Conservation (phyloP, 305 asterid genomes). For the Solanum hybrid region DNA sequence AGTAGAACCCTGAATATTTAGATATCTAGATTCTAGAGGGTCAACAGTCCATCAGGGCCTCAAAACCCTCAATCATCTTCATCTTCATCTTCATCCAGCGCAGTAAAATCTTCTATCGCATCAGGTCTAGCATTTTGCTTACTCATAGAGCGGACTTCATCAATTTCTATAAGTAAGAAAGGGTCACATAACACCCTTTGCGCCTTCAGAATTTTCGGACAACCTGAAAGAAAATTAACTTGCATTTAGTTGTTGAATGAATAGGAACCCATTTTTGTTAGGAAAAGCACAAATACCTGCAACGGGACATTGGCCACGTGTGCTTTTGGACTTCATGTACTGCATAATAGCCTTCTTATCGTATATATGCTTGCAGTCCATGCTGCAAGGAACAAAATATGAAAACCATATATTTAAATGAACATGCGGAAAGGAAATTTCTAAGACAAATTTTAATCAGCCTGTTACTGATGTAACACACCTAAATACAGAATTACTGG, state of each 20-base stretch:
- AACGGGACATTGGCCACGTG: constrained; percentile 48
- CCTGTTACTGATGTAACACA: not conserved
- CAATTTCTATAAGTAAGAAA: constrained; percentile 52
- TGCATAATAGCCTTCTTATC: constrained; percentile 53
- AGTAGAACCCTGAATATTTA: not conserved
- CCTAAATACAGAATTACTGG: not conserved
- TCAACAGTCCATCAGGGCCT: not conserved
- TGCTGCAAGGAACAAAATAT: constrained; percentile 26
- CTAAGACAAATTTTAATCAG: not conserved
- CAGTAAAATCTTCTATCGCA: constrained; percentile 69
- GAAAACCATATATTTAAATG: not conserved
- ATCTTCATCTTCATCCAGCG: constrained; percentile 13
- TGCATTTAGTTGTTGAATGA: not conserved
- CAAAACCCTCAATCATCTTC: not conserved
- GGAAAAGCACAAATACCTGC: constrained; percentile 43
- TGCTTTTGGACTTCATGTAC: constrained; percentile 32
- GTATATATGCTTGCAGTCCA: constrained; percentile 92
- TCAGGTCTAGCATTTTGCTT: constrained; percentile 30
- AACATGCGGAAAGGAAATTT: not conserved
- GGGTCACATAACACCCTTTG: constrained; percentile 60
- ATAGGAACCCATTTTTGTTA: not conserved
- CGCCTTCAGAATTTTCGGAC: constrained; percentile 47
- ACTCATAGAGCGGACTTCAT: constrained; percentile 52
- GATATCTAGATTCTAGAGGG: not conserved
- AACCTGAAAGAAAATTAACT: constrained; percentile 35